Evolutionary conservation across 2,329 filamentous ascomycete species (phyloP).

Genomic region (Zymoseptoria passerinii): DNA sequence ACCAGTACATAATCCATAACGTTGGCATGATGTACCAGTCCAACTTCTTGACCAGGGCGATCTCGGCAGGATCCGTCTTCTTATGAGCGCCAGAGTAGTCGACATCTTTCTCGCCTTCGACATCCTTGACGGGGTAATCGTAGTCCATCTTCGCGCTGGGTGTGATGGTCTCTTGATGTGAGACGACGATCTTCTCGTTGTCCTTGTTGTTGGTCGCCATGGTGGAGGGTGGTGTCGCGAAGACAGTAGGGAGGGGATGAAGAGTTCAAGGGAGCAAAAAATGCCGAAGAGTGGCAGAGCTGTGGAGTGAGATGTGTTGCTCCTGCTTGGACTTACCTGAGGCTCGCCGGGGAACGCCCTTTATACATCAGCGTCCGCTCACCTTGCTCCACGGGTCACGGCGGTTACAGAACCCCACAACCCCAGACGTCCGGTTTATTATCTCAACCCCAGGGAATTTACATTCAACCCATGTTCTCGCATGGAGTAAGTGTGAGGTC

Average conservation of each 20-base stretch:
- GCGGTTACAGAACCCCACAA: neutral
- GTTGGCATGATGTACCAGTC: constrained; percentile 25
- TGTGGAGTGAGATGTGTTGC: neutral
- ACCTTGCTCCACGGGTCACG: neutral
- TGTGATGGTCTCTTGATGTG: constrained; percentile 9
- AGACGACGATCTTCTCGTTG: constrained; percentile 9
- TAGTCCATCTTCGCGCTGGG: constrained; percentile 7
- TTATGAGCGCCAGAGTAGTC: constrained; percentile 27
- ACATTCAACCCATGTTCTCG: neutral
- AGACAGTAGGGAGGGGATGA: neutral
- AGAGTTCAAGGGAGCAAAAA: constrained; percentile 1
- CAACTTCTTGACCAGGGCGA: constrained; percentile 25
- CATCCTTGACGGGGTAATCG: constrained; percentile 5
- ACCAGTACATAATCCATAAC: constrained; percentile 22
- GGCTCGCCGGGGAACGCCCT: neutral
- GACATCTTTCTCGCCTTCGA: constrained; percentile 2
- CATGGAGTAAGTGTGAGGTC: neutral
- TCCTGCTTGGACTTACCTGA: neutral
- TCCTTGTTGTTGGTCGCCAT: constrained; percentile 8
- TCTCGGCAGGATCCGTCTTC: constrained; percentile 27
- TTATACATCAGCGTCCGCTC: neutral
- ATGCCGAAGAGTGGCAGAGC: neutral
- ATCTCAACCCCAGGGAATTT: neutral
- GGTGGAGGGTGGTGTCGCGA: neutral
- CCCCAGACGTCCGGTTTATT: neutral